These are phyloP conservation scores for Penicillium herquei DNA, from an alignment of 495 filamentous ascomycete species.

Conservation along the genomic window DNA sequence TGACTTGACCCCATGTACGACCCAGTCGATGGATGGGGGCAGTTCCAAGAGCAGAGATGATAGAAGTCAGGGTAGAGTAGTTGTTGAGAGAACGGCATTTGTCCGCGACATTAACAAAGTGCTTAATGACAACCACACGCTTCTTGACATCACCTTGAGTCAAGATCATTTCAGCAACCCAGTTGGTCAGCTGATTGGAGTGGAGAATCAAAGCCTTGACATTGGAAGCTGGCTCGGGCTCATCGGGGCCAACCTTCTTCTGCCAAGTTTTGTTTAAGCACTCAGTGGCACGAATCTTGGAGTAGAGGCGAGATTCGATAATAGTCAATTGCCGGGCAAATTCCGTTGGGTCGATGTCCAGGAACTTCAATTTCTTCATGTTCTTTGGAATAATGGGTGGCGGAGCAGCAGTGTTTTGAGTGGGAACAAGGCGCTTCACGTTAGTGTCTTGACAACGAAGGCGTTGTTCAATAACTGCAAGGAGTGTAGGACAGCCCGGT, in stretches of 20 bases:
- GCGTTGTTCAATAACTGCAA: slow-evolving; percentile 83
- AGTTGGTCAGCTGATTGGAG: slow-evolving; percentile 97
- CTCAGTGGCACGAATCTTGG: slow-evolving; percentile 91
- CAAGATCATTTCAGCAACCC: slow-evolving; percentile 99
- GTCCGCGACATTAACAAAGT: slow-evolving; percentile 95
- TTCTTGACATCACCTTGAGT: slow-evolving; percentile 91
- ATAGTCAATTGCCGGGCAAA: slow-evolving; percentile 96
- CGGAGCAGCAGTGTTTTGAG: slow-evolving; percentile 73
- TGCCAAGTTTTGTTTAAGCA: slow-evolving; percentile 99
- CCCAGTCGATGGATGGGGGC: slow-evolving; percentile 91
- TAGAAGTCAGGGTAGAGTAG: slow-evolving; percentile 96
- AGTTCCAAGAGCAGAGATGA: slow-evolving; percentile 91
- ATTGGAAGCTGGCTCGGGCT: slow-evolving; percentile 87
- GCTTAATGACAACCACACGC: slow-evolving; percentile 95
- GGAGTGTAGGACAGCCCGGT: slow-evolving; percentile 74
- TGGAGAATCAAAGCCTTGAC: slow-evolving; percentile 95
- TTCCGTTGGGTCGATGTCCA: slow-evolving; percentile 93
- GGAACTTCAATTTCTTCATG: slow-evolving; percentile 99
- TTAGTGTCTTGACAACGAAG: slow-evolving; percentile 82
- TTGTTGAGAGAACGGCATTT: slow-evolving; percentile 95
- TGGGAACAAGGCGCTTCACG: slow-evolving; percentile 83
- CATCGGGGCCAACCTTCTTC: slow-evolving; percentile 79
- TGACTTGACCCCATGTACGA: slow-evolving; percentile 93
- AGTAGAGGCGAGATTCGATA: slow-evolving; percentile 92
- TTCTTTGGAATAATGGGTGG: slow-evolving; percentile 94